Evolutionary conservation across 1,139 yeast species (phyloP), one percentile per base, ranked within the genome.

Genomic region (Kluyveromyces sp.): DNA sequence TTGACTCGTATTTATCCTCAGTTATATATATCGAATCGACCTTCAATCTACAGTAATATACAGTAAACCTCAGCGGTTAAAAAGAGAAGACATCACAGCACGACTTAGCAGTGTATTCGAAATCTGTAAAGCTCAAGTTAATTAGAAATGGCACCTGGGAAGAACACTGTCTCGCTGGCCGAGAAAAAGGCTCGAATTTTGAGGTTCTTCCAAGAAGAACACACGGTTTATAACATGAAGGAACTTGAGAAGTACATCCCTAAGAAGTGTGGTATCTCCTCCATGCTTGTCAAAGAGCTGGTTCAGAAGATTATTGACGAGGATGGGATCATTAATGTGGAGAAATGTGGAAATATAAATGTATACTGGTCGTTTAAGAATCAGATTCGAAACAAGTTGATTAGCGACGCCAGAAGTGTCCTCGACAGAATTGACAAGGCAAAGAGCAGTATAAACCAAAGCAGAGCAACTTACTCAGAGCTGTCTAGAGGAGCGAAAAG

Each of bases 281-380:
- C 75, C 0, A 74, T 74, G 75, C 71, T 71, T 44, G 71, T 75
- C 40, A 76, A 76, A 49, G 78, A 71, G 11, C 50, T 75, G 4
- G 56, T 76, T 9, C 71, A 70, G 41, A 54, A 57, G 12, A 63
- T 76, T 46, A 59, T 74, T 4, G 78, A 75, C 49, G 72, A 68
- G 39, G 76, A 72, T 34, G 67, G 66, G 0, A 53, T 74, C 32
- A 66, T 77, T 6, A 69, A 68, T 37, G 67, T 68, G 35, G 78
- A 74, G 48, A 77, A 75, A 58, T 74, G 80, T 53, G 82, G 82
- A 0, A 64, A 66, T 11, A 68, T 75, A 3, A 75, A 74, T 46
- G 64, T 75, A 15, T 77, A 75, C 53, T 76, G 81, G 79, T 65
- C 75, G 39, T 76, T 75, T 53, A 66, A 67, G 41, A 68, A 70